Base-by-base conservation (phyloP, 179 eudicot species). In the Sideroxylon spinosum region DNA sequence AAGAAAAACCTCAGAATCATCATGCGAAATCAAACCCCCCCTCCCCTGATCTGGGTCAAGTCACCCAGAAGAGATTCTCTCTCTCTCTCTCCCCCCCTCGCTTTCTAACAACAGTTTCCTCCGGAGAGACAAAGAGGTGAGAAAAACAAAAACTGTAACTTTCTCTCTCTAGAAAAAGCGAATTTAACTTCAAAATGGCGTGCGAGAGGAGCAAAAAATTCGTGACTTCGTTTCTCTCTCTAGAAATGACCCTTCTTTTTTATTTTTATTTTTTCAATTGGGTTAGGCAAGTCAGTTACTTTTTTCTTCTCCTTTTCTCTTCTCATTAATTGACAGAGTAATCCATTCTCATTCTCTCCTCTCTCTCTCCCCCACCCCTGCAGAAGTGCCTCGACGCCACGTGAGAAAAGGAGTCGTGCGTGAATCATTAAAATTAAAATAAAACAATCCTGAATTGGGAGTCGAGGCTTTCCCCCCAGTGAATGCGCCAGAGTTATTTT, bases 201-300 rank as follows among this genome's bases (percentile, higher is more conserved):
- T 65, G 69, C 44, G 9, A n/a, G 14, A 1, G 17, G 13, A 46
- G 48, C 74, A 9, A 50, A 49, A 49, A 50, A 23, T 71, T 16
- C 13, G 59, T 23, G 59, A 9, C 25, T 22, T 7, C 29, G 12
- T 65, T 44, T 49, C 73, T 70, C 28, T 69, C 60, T 22, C n/a
- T 23, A 14, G 44, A 50, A 71, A 71, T 71, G 74, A 32, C 37
- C 3, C 3, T 29, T 29, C 3, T 29, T 29, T 29, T 3, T 29
- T 3, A 1, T 29, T 3, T 37, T 37, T 53, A 14, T 50, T 1
- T 71, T 23, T 28, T 7, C n/a, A n/a, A 49, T 7, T 29, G 74
- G 22, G 44, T 71, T 71, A 50, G 74, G 74, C 74, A 71, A 71
- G 52, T 71, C 60, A 23, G 74, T 71, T 71, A 68, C 72, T 37